Evolutionary conservation across 441 rosid genomes (phyloP).

Genomic region (Gossypium schwendimanii): DNA sequence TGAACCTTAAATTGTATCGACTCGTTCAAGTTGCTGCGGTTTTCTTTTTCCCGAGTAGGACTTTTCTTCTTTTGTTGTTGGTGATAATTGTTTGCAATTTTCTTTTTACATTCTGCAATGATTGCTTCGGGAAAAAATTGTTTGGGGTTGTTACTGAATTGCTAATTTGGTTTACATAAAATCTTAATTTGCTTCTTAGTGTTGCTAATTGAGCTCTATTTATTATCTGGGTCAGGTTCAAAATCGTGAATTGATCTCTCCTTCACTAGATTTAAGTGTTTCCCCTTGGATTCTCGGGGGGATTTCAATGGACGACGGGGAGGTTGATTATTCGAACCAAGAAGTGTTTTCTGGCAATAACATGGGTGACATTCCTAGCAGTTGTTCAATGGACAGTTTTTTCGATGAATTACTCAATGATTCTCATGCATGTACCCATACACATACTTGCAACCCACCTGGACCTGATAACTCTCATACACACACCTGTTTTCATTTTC

Average conservation of each 20-base stretch:
- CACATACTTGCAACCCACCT: constrained; percentile 91
- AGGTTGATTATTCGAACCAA: constrained; percentile 75
- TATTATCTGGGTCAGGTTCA: not conserved
- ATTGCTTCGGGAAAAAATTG: not conserved
- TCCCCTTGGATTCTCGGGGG: not conserved
- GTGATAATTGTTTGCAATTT: not conserved
- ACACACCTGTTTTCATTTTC: constrained; percentile 88
- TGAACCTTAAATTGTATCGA: constrained; percentile 3
- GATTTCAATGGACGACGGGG: constrained; percentile 74
- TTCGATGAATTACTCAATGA: constrained; percentile 69
- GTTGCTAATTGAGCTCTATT: constrained; percentile 1
- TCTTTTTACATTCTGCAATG: not conserved
- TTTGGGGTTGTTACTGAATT: constrained; percentile 12
- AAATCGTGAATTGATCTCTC: constrained; percentile 9
- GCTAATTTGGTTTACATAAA: not conserved
- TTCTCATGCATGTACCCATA: constrained; percentile 76
- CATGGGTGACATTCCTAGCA: constrained; percentile 53
- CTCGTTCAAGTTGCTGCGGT: not conserved
- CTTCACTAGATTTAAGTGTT: constrained; percentile 3
- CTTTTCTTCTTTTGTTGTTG: not conserved
- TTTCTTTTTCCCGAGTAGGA: constrained; percentile 12
- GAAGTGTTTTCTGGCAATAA: constrained; percentile 54
- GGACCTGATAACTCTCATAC: constrained; percentile 92
- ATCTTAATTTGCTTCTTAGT: not conserved
- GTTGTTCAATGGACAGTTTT: constrained; percentile 73